phyloP scores from a whole-genome alignment of 1,139 yeast genomes.

The Candida anutae region DNA sequence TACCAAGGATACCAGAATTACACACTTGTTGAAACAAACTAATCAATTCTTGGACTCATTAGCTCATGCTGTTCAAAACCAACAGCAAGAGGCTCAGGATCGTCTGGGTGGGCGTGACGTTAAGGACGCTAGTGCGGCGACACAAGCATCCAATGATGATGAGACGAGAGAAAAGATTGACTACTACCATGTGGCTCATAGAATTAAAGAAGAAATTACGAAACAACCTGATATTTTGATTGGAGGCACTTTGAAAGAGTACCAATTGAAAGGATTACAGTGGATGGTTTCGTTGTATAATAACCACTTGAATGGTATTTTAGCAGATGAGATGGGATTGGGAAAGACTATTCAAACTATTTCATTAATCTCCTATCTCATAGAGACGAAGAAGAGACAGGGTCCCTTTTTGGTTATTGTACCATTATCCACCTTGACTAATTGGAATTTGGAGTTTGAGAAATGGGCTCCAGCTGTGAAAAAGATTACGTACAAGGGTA shows the following conservation, averaged over 20 bases:
- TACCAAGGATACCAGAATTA: conserved; percentile 77
- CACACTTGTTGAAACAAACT: conserved; percentile 71
- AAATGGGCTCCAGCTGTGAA: conserved; percentile 79
- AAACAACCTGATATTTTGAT: conserved; percentile 59
- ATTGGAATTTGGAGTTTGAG: conserved; percentile 80
- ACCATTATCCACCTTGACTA: conserved; percentile 75
- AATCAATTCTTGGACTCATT: conserved; percentile 68
- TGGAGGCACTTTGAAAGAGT: conserved; percentile 90
- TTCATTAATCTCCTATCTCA: conserved; percentile 64
- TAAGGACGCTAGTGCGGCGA: conserved; percentile 16
- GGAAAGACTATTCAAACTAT: conserved; percentile 87
- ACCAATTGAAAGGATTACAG: conserved; percentile 87
- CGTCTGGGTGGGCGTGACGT: conserved; percentile 19
- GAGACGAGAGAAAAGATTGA: conserved; percentile 58
- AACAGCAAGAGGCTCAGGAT: conserved; percentile 42
- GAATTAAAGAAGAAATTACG: conserved; percentile 57
- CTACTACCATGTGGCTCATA: conserved; percentile 75
- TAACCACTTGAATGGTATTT: conserved; percentile 87
- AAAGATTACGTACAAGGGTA: conserved; percentile 67
- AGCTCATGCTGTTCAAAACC: conserved; percentile 70
- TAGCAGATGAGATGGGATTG: conserved; percentile 92
- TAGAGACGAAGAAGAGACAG: conserved; percentile 56
- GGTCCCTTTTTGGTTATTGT: conserved; percentile 78
- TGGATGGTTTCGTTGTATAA: conserved; percentile 97
- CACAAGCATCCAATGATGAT: conserved; percentile 15